phyloP scores from a whole-genome alignment of 2,329 filamentous ascomycete genomes.

The Acarospora socialis region DNA sequence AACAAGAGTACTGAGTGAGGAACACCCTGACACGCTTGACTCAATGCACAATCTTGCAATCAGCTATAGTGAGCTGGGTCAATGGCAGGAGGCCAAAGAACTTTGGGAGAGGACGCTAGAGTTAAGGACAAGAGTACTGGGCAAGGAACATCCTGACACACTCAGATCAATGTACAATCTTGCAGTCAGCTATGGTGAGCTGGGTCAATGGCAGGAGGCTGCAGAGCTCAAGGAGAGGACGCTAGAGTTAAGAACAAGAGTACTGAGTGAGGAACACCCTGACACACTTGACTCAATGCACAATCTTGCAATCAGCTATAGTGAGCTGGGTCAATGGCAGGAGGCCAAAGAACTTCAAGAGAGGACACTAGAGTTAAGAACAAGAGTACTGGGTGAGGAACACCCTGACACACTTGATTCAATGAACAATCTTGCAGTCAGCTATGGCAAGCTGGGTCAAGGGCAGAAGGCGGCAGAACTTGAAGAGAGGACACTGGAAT shows the following conservation, averaged over 20 bases:
- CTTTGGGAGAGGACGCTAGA: too few species aligned
- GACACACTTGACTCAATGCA: constrained; percentile 6
- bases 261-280: constrained; percentile 4
- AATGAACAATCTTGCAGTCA: constrained; percentile 14
- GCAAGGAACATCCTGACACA: constrained; percentile 10
- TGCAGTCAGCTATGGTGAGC: constrained; percentile 3
- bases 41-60: constrained; percentile 2
- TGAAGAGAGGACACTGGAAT: constrained; percentile 8
- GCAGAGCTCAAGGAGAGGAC: too few species aligned
- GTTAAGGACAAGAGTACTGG: constrained; percentile 2
- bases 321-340: constrained; percentile 3
- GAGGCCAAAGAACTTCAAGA: constrained; percentile 1
- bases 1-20: constrained; percentile 1
- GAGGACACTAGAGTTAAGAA: constrained; percentile 1
- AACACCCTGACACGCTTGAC: background rate
- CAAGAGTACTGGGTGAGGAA: constrained; percentile 13
- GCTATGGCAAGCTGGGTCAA: constrained; percentile 12
- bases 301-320: constrained; percentile 4
- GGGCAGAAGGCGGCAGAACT: constrained; percentile 10
- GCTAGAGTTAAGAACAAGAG: constrained; percentile 2
- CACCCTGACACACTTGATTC: constrained; percentile 14
- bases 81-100: background rate
- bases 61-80: constrained; percentile 1
- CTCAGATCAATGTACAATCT: constrained; percentile 10
- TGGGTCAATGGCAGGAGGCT: constrained; percentile 2